phyloP scores from a whole-genome alignment of 805 yeast species.

The Teunomyces atbi region DNA sequence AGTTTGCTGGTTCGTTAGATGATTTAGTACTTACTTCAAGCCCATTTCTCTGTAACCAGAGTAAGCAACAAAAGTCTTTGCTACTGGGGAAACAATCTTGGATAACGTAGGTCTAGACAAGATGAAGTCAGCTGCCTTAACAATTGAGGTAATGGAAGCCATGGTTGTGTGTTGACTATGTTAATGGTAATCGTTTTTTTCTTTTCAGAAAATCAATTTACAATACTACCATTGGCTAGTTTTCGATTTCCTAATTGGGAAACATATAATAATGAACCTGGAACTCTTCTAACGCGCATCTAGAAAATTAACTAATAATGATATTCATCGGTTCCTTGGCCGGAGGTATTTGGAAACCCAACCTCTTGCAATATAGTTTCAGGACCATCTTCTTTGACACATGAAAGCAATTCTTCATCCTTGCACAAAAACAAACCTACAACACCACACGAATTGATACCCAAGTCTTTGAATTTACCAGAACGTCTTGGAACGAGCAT shows the following conservation, averaged over 20 bases:
- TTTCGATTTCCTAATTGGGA: slow-evolving; percentile 25
- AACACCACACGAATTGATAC: slow-evolving; percentile 79
- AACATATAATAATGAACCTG: slow-evolving; percentile 2
- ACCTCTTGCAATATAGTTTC: slow-evolving; percentile 55
- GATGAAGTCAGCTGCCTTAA: slow-evolving; percentile 73
- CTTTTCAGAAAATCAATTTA: slow-evolving; percentile 15
- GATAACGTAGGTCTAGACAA: slow-evolving; percentile 76
- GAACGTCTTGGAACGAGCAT: slow-evolving; percentile 78
- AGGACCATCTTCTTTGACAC: slow-evolving; percentile 49
- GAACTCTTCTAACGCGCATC: too few relatives aligned
- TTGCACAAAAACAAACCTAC: slow-evolving; percentile 79
- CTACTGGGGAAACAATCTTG: slow-evolving; percentile 74
- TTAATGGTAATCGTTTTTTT: background rate
- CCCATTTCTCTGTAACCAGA: slow-evolving; percentile 97
- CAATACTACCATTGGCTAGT: slow-evolving; percentile 25
- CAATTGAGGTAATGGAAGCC: slow-evolving; percentile 67
- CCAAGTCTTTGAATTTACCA: slow-evolving; percentile 51
- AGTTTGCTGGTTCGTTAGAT: background rate
- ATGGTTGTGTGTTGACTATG: slow-evolving; percentile 22
- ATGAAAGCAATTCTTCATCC: slow-evolving; percentile 50
- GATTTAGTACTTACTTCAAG: slow-evolving; percentile 46
- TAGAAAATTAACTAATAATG: slow-evolving; percentile 43
- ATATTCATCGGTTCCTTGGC: slow-evolving; percentile 57
- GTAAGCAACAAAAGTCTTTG: slow-evolving; percentile 66
- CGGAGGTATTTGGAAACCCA: slow-evolving; percentile 66